phyloP scores from a whole-genome alignment of 768 basidiomycete species.

The Mycena capillaripes region DNA sequence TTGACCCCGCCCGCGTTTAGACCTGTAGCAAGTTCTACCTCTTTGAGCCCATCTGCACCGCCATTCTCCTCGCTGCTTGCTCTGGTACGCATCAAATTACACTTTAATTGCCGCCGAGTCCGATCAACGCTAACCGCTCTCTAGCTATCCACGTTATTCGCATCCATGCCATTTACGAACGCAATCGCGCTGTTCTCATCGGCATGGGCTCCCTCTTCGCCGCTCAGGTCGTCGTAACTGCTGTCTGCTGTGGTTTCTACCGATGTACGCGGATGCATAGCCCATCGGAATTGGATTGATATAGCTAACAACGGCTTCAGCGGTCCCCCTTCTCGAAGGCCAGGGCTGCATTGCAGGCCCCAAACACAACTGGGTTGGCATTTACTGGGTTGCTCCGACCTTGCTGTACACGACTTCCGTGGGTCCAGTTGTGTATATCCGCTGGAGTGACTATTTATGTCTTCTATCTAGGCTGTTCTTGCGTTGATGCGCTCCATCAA shows the following conservation, averaged over 20 bases:
- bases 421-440: slow-evolving; percentile 42
- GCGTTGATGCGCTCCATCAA: slow-evolving; percentile 71
- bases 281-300: background rate
- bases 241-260: slow-evolving; percentile 83
- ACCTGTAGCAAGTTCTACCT: slow-evolving; percentile 80
- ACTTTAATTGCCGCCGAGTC: background rate
- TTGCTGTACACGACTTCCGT: slow-evolving; percentile 80
- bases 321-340: slow-evolving; percentile 76
- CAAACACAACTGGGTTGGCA: slow-evolving; percentile 83
- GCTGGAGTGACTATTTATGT: slow-evolving; percentile 7
- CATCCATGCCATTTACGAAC: slow-evolving; percentile 84
- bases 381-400: slow-evolving; percentile 89
- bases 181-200: slow-evolving; percentile 65
- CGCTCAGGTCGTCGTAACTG: slow-evolving; percentile 80
- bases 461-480: slow-evolving; percentile 62
- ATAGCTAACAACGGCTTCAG: slow-evolving; percentile 47
- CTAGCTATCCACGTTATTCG: slow-evolving; percentile 81
- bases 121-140: slow-evolving; percentile 14
- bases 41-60: slow-evolving; percentile 90
- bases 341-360: slow-evolving; percentile 93
- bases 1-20: slow-evolving; percentile 46
- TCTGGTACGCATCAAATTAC: slow-evolving; percentile 60
- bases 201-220: slow-evolving; percentile 73
- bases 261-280: slow-evolving; percentile 61
- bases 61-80: slow-evolving; percentile 80